Percentiles rank a stretch among this genome's conserved stretches.
Evolutionary conservation across 768 basidiomycete species (phyloP).

Genomic region (Mycena vitilis): DNA sequence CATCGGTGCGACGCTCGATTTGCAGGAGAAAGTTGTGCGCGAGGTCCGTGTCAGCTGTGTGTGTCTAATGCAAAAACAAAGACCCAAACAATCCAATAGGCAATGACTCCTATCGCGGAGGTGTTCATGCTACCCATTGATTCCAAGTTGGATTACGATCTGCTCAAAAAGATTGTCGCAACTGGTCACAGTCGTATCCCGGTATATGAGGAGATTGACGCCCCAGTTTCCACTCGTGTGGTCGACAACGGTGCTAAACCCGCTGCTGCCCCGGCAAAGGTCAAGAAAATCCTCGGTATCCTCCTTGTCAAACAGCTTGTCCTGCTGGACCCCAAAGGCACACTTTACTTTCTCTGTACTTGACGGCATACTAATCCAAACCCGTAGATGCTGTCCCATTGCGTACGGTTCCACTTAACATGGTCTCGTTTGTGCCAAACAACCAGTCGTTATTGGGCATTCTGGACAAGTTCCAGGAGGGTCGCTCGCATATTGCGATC

Average conservation of each 20-base stretch:
- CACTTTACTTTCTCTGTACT: not conserved
- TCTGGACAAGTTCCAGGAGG: slow-evolving; percentile 91
- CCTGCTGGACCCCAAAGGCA: slow-evolving; percentile 86
- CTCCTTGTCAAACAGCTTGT: slow-evolving; percentile 92
- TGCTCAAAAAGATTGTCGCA: slow-evolving; percentile 77
- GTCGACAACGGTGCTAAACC: slow-evolving; percentile 15
- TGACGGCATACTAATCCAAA: not conserved
- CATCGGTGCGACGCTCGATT: slow-evolving; percentile 88
- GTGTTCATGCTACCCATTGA: slow-evolving; percentile 93
- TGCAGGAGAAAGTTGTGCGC: slow-evolving; percentile 87
- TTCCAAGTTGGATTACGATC: slow-evolving; percentile 82
- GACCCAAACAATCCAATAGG: slow-evolving; percentile 48
- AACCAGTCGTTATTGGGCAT: slow-evolving; percentile 90
- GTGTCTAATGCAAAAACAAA: too few species aligned
- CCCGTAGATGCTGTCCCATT: slow-evolving; percentile 80
- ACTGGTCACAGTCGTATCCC: slow-evolving; percentile 89
- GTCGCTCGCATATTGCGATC: slow-evolving; percentile 93
- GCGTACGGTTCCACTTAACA: slow-evolving; percentile 85
- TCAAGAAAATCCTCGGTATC: slow-evolving; percentile 89
- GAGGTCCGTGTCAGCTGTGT: slow-evolving; percentile 54
- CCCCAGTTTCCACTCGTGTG: slow-evolving; percentile 41
- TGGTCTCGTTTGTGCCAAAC: slow-evolving; percentile 86
- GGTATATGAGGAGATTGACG: slow-evolving; percentile 82
- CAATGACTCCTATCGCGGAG: slow-evolving; percentile 83
- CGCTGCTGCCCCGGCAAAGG: slow-evolving; percentile 50